These are phyloP conservation scores for Fraxinus nigra DNA, from an alignment of 305 asterid species.

Conservation along the genomic window DNA sequence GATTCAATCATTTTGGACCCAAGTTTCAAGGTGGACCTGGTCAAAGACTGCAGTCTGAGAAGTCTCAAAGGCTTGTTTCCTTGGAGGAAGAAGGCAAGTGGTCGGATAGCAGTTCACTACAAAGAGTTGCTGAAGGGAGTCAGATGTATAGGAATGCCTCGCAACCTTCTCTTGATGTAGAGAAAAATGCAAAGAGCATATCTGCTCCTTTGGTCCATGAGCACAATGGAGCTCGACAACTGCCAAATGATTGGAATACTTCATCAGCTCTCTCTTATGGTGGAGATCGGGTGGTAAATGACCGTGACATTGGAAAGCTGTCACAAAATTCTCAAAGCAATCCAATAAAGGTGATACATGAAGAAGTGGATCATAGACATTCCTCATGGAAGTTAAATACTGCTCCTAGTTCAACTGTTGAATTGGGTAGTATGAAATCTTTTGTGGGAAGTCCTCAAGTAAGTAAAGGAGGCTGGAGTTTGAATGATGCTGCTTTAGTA, in stretches of 20 bases:
- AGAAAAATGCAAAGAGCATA: conserved; percentile 33
- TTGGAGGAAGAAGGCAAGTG: conserved; percentile 44
- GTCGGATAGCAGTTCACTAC: conserved; percentile 32
- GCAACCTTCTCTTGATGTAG: conserved; percentile 39
- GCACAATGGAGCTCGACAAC: conserved; percentile 37
- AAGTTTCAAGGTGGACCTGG: conserved; percentile 43
- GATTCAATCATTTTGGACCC: conserved; percentile 42
- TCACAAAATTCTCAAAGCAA: conserved; percentile 1
- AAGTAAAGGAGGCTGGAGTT: conserved; percentile 42
- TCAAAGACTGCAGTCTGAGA: conserved; percentile 37
- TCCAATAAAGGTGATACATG: background rate
- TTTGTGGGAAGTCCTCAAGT: conserved; percentile 23
- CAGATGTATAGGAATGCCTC: conserved; percentile 42
- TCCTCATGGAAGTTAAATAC: background rate
- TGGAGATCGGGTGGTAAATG: conserved; percentile 4
- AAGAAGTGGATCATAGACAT: background rate
- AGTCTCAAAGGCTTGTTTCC: conserved; percentile 48
- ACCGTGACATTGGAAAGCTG: background rate
- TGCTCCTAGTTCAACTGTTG: background rate
- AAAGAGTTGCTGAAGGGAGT: conserved; percentile 42
- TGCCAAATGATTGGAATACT: conserved; percentile 48
- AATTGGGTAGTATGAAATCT: conserved; percentile 32
- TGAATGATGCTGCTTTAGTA: conserved; percentile 39
- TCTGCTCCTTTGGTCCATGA: conserved; percentile 39
- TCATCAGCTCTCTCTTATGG: background rate